Evolutionary conservation across 2,329 filamentous ascomycete genomes (phyloP).

Genomic region (Fusarium algeriense): DNA sequence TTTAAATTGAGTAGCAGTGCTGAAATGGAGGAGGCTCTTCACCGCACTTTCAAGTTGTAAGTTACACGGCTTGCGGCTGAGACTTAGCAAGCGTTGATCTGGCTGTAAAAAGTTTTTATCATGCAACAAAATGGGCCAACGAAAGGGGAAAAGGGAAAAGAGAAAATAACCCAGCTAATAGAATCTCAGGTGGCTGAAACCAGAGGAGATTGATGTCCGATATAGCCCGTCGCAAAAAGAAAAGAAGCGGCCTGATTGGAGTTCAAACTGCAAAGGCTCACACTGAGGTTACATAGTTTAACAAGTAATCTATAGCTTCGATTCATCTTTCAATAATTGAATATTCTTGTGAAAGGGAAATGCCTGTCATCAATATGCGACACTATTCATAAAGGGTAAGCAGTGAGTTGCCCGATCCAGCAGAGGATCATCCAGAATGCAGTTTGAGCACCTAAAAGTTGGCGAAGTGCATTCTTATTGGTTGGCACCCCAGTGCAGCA

Average conservation of each 20-base stretch:
- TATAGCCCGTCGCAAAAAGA: no score
- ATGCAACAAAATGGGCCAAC: no score
- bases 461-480: background rate
- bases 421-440: background rate
- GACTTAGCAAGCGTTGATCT: no score
- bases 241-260: background rate
- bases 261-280: background rate
- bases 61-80: no score
- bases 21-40: no score
- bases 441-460: rapidly evolving
- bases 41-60: no score
- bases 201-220: background rate
- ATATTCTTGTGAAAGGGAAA: no score
- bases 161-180: no score
- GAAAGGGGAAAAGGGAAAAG: no score
- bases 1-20: no score
- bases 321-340: rapidly evolving
- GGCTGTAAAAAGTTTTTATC: no score
- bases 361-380: background rate
- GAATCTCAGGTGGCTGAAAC: background rate
- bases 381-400: rapidly evolving
- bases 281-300: background rate
- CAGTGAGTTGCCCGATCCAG: background rate
- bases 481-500: background rate
- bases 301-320: background rate